phyloP scores from a whole-genome alignment of 2,329 filamentous ascomycete genomes.

The Fusarium lyarnte region DNA sequence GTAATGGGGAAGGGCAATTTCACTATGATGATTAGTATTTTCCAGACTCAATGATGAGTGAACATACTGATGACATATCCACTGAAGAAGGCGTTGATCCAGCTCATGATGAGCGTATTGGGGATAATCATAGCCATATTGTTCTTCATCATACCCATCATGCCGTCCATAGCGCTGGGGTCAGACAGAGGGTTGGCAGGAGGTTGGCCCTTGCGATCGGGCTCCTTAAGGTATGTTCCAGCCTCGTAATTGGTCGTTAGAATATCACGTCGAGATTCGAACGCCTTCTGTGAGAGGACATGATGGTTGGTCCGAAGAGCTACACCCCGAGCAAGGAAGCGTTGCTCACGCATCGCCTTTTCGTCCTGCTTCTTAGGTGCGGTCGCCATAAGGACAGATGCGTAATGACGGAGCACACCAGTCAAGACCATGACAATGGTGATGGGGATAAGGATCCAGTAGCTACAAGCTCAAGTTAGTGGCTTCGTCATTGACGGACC shows the following conservation, averaged over 20 bases:
- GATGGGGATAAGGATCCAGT: constrained; percentile 98
- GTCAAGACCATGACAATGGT: constrained; percentile 98
- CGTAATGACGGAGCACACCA: constrained; percentile 95
- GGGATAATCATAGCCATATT: constrained; percentile 99
- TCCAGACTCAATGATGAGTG: neutral
- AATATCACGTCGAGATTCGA: constrained; percentile 81
- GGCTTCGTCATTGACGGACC: neutral
- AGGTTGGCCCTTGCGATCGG: constrained; percentile 84
- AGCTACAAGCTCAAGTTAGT: constrained; percentile 65
- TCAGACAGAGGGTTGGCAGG: constrained; percentile 95
- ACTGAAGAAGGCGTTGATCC: constrained; percentile 99
- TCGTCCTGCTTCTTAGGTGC: constrained; percentile 84
- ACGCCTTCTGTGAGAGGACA: constrained; percentile 79
- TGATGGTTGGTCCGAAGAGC: constrained; percentile 85
- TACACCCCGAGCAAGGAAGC: constrained; percentile 83
- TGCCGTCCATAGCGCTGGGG: constrained; percentile 96
- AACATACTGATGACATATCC: constrained; percentile 93
- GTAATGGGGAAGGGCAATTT: constrained; percentile 98
- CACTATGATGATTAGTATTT: constrained; percentile 61
- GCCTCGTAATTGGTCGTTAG: constrained; percentile 84
- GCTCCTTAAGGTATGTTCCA: constrained; percentile 89
- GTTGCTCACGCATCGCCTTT: constrained; percentile 83
- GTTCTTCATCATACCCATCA: constrained; percentile 99
- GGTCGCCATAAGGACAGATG: constrained; percentile 86
- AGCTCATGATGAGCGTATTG: constrained; percentile 98